Base-by-base conservation (phyloP, 371 early-diverging fungal genomes). In the Edhazardia aedis region DNA sequence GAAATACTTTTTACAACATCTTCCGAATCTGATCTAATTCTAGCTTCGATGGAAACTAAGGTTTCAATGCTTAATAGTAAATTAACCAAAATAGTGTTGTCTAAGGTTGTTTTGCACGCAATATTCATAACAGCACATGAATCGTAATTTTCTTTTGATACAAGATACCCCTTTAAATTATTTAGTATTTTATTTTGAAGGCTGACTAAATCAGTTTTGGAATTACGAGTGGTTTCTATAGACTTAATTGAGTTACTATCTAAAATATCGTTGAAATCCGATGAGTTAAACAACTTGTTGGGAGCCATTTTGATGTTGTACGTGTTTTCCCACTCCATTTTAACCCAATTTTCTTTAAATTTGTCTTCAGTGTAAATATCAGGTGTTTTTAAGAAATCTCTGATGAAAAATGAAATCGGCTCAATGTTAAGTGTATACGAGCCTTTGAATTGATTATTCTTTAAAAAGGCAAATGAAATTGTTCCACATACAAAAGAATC, bases 291-390 rank as follows among this genome's bases (percentile, higher is more conserved):
- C n/a, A n/a, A n/a, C 0, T 30, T 33, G 16, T 14, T 25, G 1
- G 36, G 33, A 19, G 14, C 21, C 2, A 66, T 25, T 25, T 47
- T 61, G 3, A 62, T 33, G 0, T 63, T 59, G 49, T 72, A 72
- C 25, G 63, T 52, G 54, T 69, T 72, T 52, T 72, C 72, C 72
- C 72, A 72, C 40, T 66, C 63, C 27, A 72, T 47, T n/a, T 51
- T 28, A 18, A 47, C 46, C 72, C 72, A 72, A 39, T 21, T 50
- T 14, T 59, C 50, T 23, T 47, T 37, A 40, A 72, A 72, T 14
- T 60, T 61, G 14, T 61, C 58, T 7, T 36, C 23, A 7, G 30
- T 49, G n/a, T n/a, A n/a, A 1, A 58, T 62, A 4, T 14, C 38
- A 29, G 48, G 46, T 1, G 33, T 18, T 39, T 56, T 40, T n/a